These are phyloP conservation scores for Pseudogymnoascus sp. DNA, from an alignment of 2,329 filamentous ascomycete species.

Conservation along the genomic window DNA sequence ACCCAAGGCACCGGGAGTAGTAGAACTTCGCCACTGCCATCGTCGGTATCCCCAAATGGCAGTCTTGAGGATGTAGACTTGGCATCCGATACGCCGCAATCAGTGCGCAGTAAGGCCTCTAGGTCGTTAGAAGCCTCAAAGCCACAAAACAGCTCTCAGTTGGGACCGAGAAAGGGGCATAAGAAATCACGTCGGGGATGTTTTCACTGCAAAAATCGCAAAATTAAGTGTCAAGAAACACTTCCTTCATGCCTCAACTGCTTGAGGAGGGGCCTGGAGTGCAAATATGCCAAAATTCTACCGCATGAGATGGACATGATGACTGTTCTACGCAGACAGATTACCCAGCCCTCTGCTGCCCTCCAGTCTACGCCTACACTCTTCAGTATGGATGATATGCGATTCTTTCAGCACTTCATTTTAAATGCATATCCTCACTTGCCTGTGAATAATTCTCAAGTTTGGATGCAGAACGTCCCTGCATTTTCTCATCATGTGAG, in stretches of 20 bases:
- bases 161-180: slow-evolving; percentile 43
- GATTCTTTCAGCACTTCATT: slow-evolving; percentile 60
- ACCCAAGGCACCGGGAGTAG: neutral
- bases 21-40: neutral
- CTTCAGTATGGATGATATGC: slow-evolving; percentile 56
- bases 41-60: neutral
- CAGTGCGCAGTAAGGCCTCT: neutral
- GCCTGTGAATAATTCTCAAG: slow-evolving; percentile 53
- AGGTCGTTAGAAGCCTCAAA: neutral
- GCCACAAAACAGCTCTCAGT: neutral
- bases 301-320: slow-evolving; percentile 38
- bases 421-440: slow-evolving; percentile 53
- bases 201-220: slow-evolving; percentile 57
- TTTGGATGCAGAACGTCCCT: slow-evolving; percentile 60
- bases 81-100: neutral
- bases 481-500: slow-evolving; percentile 57
- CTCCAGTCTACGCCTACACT: slow-evolving; percentile 42
- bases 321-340: slow-evolving; percentile 13
- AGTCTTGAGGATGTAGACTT: neutral
- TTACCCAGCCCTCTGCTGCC: slow-evolving; percentile 12
- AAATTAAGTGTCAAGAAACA: slow-evolving; percentile 63
- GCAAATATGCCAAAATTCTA: slow-evolving; percentile 52
- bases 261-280: slow-evolving; percentile 50
- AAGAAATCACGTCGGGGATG: slow-evolving; percentile 58
- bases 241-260: slow-evolving; percentile 55